Conservation (phyloP, 163 green algal species). For the Scenedesmus sp. region DNA sequence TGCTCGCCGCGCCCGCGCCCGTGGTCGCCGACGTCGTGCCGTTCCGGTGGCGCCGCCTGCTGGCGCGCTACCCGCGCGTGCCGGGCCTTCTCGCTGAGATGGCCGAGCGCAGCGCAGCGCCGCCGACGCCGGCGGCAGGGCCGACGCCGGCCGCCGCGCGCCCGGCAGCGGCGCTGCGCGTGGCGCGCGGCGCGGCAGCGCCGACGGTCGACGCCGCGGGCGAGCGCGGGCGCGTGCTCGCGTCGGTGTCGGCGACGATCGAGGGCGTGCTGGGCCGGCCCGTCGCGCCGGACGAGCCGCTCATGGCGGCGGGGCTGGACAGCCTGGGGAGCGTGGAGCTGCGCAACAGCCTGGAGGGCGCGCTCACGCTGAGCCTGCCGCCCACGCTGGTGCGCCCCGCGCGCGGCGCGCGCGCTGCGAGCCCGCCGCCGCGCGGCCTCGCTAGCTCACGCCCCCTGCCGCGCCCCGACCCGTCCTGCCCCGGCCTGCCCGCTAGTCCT, state of each 20-base stretch:
- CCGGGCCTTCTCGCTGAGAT: conserved; percentile 20
- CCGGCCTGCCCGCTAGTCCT: conserved; percentile 81
- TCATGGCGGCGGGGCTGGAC: conserved; percentile 90
- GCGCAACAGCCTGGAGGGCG: conserved; percentile 65
- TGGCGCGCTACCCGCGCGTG: conserved; percentile 18
- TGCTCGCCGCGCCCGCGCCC: conserved; percentile 48
- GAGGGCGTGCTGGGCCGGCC: conserved; percentile 30
- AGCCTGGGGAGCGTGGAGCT: conserved; percentile 89
- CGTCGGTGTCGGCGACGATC: neutral
- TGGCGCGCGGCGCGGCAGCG: neutral
- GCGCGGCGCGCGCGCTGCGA: no score
- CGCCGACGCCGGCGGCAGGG: neutral
- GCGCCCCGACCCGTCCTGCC: no score
- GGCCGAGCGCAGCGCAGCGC: neutral
- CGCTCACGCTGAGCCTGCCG: conserved; percentile 59
- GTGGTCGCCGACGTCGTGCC: conserved; percentile 25
- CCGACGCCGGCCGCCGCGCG: neutral
- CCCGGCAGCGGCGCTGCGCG: neutral
- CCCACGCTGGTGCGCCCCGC: conserved; percentile 71
- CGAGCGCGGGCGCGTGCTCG: conserved; percentile 5
- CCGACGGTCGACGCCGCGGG: neutral
- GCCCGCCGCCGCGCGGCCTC: no score
- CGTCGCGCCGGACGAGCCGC: conserved; percentile 67
- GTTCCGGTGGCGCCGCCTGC: conserved; percentile 21
- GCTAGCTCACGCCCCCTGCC: no score